These are phyloP conservation scores for Globisporangium uncinulatum DNA, from an alignment of 352 stramenopile genomes.

Conservation along the genomic window DNA sequence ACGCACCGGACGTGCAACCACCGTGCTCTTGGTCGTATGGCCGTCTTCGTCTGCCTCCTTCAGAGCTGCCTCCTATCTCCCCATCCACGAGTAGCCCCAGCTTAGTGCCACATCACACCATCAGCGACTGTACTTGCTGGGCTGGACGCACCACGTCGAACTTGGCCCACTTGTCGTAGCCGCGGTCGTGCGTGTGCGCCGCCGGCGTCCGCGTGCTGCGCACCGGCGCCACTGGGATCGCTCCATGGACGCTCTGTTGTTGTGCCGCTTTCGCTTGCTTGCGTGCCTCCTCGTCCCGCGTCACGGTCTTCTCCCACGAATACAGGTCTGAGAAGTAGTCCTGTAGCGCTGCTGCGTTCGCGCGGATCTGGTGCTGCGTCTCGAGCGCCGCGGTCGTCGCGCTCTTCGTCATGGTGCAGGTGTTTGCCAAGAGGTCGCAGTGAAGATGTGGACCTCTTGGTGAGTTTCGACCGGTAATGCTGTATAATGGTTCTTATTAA, in stretches of 20 bases:
- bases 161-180: conserved; percentile 87
- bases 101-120: neutral
- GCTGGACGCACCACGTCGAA: conserved; percentile 72
- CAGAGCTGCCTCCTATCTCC: conserved; percentile 36
- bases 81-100: neutral
- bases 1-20: neutral
- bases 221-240: conserved; percentile 13
- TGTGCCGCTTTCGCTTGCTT: conserved; percentile 14
- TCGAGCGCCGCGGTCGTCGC: conserved; percentile 21
- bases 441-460: neutral
- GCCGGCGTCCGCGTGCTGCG: conserved; percentile 18
- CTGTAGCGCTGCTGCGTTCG: conserved; percentile 70
- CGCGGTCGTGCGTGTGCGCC: conserved; percentile 85
- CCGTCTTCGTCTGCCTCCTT: conserved; percentile 29
- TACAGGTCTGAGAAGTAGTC: conserved; percentile 78
- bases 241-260: neutral
- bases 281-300: conserved; percentile 37
- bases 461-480: no score
- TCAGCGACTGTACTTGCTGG: no score
- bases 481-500: no score
- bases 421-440: neutral
- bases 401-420: conserved; percentile 1
- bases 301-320: conserved; percentile 70
- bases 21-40: neutral
- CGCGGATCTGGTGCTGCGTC: conserved; percentile 78